phyloP scores from a whole-genome alignment of 192 early-diverging fungal genomes.

The Gamsiella multidivaricata region DNA sequence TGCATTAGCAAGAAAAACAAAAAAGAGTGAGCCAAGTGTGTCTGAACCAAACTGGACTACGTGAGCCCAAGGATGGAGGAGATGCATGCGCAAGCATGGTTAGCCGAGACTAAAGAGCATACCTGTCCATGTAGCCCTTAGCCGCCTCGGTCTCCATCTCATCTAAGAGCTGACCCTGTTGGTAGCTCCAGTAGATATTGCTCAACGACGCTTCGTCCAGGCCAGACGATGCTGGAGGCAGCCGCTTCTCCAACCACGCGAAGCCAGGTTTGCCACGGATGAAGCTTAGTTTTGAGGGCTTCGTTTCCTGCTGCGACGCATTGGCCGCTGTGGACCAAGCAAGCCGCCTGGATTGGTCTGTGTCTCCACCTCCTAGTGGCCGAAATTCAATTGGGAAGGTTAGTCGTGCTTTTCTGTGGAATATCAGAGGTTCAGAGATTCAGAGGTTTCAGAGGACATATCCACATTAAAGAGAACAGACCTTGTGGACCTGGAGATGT shows the following conservation, averaged over 20 bases:
- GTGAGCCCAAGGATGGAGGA: neutral
- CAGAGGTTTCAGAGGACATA: no score
- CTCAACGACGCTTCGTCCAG: constrained; percentile 6
- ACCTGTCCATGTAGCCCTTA: constrained; percentile 46
- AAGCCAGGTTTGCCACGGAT: constrained; percentile 44
- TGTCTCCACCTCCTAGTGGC: no score
- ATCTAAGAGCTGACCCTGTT: constrained; percentile 19
- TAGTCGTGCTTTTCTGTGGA: no score
- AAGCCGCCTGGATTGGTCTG: no score
- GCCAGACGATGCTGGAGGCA: constrained; percentile 3
- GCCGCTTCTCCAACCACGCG: constrained; percentile 35
- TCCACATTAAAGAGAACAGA: no score
- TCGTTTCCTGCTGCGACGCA: neutral
- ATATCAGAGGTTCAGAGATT: no score
- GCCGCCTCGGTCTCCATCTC: constrained; percentile 42
- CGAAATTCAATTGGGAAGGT: no score
- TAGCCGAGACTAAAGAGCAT: neutral
- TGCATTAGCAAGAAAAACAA: no score
- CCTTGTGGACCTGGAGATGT: no score
- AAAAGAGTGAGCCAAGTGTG: no score
- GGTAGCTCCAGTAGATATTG: constrained; percentile 13
- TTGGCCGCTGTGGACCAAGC: neutral
- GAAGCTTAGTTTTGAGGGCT: constrained; percentile 13
- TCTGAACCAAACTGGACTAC: no score
- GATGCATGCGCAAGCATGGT: neutral